A percentile compares a stretch with the other conserved stretches of the same genome.
phyloP scores from a whole-genome alignment of 163 green algal genomes.

The Volvox carteri region DNA sequence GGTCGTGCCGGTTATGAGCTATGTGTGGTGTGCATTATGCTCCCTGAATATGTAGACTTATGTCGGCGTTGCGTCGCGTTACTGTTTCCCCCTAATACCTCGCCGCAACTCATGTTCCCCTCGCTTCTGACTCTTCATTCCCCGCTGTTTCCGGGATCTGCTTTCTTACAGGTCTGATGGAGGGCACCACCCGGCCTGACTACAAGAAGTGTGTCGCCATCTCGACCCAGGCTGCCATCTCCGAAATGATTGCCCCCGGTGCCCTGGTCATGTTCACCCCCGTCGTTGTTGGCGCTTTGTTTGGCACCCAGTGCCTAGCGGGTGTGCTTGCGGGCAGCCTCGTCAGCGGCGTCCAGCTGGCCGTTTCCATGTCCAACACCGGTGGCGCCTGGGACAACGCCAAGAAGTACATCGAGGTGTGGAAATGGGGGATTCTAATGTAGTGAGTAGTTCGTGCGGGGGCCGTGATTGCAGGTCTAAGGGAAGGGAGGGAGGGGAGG shows the following conservation, averaged over 20 bases:
- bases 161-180: slow-evolving; percentile 90
- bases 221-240: slow-evolving; percentile 95
- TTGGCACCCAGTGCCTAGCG: slow-evolving; percentile 87
- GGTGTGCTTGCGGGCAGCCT: slow-evolving; percentile 95
- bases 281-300: slow-evolving; percentile 90
- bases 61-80: background rate
- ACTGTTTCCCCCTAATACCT: too few species aligned
- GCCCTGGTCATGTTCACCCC: slow-evolving; percentile 97
- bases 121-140: too few species aligned
- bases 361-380: slow-evolving; percentile 99
- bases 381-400: slow-evolving; percentile 99
- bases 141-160: too few species aligned
- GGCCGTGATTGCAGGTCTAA: too few species aligned
- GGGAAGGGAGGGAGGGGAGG: too few species aligned
- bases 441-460: too few species aligned
- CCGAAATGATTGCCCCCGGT: slow-evolving; percentile 97
- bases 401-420: slow-evolving; percentile 98
- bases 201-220: slow-evolving; percentile 98
- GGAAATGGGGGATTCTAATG: background rate
- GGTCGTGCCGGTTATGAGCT: too few species aligned
- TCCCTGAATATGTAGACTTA: too few species aligned
- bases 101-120: too few species aligned
- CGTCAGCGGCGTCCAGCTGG: slow-evolving; percentile 98
- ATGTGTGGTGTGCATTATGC: too few species aligned
- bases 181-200: slow-evolving; percentile 95